Conservation (phyloP, 208 protist species). For the Eutreptiella sp. region DNA sequence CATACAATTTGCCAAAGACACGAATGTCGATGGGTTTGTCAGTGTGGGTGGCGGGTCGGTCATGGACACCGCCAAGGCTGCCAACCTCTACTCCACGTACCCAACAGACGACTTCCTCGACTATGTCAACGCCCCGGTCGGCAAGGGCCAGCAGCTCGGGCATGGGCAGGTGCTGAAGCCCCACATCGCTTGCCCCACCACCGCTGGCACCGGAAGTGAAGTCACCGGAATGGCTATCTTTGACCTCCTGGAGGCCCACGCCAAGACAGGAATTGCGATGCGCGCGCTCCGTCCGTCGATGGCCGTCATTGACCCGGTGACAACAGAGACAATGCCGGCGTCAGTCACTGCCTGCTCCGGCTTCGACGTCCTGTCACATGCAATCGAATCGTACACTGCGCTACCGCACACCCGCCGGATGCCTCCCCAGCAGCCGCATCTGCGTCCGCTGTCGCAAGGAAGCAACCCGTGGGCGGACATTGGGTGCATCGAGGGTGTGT, state of each 20-base stretch:
- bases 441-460: slow-evolving; percentile 22
- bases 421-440: background rate
- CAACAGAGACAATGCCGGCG: background rate
- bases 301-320: slow-evolving; percentile 15
- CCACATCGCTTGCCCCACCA: slow-evolving; percentile 24
- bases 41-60: slow-evolving; percentile 32
- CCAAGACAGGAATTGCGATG: slow-evolving; percentile 27
- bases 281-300: background rate
- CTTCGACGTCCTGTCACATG: slow-evolving; percentile 28
- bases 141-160: slow-evolving; percentile 27
- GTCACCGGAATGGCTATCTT: slow-evolving; percentile 22
- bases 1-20: slow-evolving; percentile 26
- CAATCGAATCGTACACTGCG: slow-evolving; percentile 21
- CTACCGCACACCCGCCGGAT: background rate
- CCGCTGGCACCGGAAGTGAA: slow-evolving; percentile 19
- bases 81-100: slow-evolving; percentile 40
- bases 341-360: slow-evolving; percentile 1
- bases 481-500: slow-evolving; percentile 8
- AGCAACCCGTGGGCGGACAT: slow-evolving; percentile 20
- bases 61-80: slow-evolving; percentile 44
- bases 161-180: background rate
- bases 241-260: background rate
- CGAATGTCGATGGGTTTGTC: slow-evolving; percentile 36
- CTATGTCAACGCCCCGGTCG: slow-evolving; percentile 45
- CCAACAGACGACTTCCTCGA: slow-evolving; percentile 39